These are phyloP conservation scores for Amylocarpus encephaloides DNA, from an alignment of 2,329 filamentous ascomycete genomes.

Conservation along the genomic window DNA sequence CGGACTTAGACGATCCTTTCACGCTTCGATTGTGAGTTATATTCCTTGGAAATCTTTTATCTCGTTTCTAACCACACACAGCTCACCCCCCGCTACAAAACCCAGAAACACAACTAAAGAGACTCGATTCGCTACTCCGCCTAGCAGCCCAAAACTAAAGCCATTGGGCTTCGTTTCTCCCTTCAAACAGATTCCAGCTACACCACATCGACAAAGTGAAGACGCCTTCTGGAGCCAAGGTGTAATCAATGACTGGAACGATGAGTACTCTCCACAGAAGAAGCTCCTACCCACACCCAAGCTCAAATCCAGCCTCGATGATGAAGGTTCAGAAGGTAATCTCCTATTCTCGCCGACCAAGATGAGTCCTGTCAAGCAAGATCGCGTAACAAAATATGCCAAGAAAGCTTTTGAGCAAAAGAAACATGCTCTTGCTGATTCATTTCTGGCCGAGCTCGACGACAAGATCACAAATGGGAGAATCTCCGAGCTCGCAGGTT, in stretches of 20 bases:
- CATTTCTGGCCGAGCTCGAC: constrained; percentile 67
- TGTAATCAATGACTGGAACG: constrained; percentile 57
- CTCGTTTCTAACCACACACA: constrained; percentile 11
- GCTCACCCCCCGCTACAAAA: constrained; percentile 21
- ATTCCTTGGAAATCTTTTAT: not conserved
- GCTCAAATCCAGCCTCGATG: constrained; percentile 20
- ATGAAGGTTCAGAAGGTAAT: constrained; percentile 2
- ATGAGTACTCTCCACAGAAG: constrained; percentile 50
- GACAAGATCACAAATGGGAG: constrained; percentile 52
- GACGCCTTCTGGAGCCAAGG: constrained; percentile 57
- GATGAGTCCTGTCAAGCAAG: constrained; percentile 32
- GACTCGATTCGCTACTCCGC: constrained; percentile 24
- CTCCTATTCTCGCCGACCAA: constrained; percentile 19
- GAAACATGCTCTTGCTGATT: constrained; percentile 57
- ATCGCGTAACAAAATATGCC: constrained; percentile 34
- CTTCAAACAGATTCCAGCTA: constrained; percentile 43
- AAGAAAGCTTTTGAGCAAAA: constrained; percentile 56
- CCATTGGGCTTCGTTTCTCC: constrained; percentile 23
- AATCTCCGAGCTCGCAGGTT: constrained; percentile 50
- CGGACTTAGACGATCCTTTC: constrained; percentile 21
- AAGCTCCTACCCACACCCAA: constrained; percentile 28
- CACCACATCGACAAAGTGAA: constrained; percentile 46
- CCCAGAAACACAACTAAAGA: constrained; percentile 18
- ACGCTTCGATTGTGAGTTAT: constrained; percentile 22
- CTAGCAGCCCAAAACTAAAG: constrained; percentile 23